Conservation (phyloP, 805 yeast genomes). For the Blastobotrys chiropterorum region DNA sequence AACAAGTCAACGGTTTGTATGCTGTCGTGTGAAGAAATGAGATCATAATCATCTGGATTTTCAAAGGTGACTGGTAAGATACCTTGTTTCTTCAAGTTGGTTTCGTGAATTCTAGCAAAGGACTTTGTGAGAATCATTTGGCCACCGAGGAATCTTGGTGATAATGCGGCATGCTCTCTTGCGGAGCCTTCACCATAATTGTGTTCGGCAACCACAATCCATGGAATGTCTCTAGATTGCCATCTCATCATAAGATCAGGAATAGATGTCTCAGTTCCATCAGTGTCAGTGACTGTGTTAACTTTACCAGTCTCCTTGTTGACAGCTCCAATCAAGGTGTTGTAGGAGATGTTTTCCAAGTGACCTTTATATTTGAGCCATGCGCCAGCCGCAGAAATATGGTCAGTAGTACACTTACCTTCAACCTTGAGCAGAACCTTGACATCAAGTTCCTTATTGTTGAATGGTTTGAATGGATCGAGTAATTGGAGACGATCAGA, state of each 20-base stretch:
- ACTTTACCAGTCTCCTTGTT: constrained; percentile 97
- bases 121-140: constrained; percentile 82
- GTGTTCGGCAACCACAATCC: constrained; percentile 96
- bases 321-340: constrained; percentile 94
- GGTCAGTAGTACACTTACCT: constrained; percentile 98
- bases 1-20: constrained; percentile 66
- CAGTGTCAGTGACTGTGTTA: constrained; percentile 79
- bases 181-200: constrained; percentile 99
- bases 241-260: constrained; percentile 97
- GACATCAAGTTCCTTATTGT: constrained; percentile 73
- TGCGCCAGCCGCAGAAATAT: constrained; percentile 96
- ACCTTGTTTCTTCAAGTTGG: constrained; percentile 97
- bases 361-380: constrained; percentile 99
- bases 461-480: constrained; percentile 79
- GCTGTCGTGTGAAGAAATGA: constrained; percentile 66
- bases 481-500: constrained; percentile 87
- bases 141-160: constrained; percentile 94
- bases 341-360: constrained; percentile 88
- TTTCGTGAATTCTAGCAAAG: constrained; percentile 97
- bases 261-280: constrained; percentile 69
- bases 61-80: constrained; percentile 92
- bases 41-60: constrained; percentile 83
- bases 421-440: constrained; percentile 82
- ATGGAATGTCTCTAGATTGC: constrained; percentile 77
- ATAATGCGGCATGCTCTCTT: constrained; percentile 96